phyloP scores from a whole-genome alignment of 2,329 filamentous ascomycete genomes.

The Erysiphe pulchra region DNA sequence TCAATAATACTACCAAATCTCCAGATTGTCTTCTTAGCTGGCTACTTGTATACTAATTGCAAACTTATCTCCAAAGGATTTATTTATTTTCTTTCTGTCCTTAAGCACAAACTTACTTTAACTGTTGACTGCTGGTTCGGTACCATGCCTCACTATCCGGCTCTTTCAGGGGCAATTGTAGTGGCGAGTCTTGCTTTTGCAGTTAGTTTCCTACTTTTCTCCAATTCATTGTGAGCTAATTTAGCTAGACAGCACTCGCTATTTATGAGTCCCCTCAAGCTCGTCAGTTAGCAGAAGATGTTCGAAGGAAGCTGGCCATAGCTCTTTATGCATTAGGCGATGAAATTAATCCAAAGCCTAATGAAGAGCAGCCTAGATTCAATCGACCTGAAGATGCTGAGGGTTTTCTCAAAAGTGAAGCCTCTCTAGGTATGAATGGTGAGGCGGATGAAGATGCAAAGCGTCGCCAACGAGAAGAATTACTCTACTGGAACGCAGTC shows the following conservation, averaged over 20 bases:
- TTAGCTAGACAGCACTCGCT: constrained; percentile 11
- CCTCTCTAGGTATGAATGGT: constrained; percentile 14
- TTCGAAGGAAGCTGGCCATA: constrained; percentile 33
- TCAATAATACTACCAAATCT: too few relatives aligned
- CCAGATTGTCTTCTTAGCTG: too few relatives aligned
- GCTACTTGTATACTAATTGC: too few relatives aligned
- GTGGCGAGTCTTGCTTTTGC: constrained; percentile 12
- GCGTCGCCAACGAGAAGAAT: constrained; percentile 33
- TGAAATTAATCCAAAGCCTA: constrained; percentile 17
- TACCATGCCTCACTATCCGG: constrained; percentile 13
- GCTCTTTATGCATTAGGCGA: constrained; percentile 33
- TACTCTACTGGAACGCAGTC: constrained; percentile 38
- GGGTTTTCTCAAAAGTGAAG: constrained; percentile 28
- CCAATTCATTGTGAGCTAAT: background rate
- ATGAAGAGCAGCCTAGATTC: constrained; percentile 24
- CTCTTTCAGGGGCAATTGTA: constrained; percentile 13
- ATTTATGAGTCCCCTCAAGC: constrained; percentile 39
- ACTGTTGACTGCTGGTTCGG: background rate
- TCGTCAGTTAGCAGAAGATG: constrained; percentile 32
- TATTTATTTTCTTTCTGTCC: too few relatives aligned
- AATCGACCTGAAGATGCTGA: constrained; percentile 41
- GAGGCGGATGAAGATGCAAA: constrained; percentile 34
- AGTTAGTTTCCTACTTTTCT: constrained; percentile 6
- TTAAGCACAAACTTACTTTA: too few relatives aligned
- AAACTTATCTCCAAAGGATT: too few relatives aligned